A percentile compares a stretch with the other conserved stretches of the same genome.
phyloP scores from a whole-genome alignment of 352 stramenopile species.

The Halophytophthora batemanensis region DNA sequence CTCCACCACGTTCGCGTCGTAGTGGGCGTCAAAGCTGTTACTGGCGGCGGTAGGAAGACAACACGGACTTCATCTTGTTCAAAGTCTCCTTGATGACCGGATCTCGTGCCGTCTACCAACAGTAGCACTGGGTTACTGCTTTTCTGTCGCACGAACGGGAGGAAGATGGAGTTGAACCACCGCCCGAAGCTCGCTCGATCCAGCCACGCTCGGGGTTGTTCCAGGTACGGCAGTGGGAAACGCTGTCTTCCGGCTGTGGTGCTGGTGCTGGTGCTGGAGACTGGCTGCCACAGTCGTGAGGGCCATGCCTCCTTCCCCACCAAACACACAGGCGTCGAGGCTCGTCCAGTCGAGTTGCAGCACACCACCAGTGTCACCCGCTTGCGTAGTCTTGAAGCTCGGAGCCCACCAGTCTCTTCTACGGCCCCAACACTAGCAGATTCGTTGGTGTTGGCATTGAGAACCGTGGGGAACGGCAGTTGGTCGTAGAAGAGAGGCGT shows the following conservation, averaged over 20 bases:
- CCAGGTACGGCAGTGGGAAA: conserved; percentile 17
- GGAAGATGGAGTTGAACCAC: conserved; percentile 27
- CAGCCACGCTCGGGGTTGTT: conserved; percentile 26
- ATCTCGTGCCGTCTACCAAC: conserved; percentile 20
- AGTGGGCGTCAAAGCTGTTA: background rate
- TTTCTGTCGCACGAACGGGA: conserved; percentile 16
- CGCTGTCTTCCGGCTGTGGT: too few relatives aligned
- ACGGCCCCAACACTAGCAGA: too few relatives aligned
- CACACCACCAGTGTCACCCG: conserved; percentile 22
- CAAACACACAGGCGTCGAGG: conserved; percentile 17
- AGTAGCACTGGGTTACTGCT: conserved; percentile 22
- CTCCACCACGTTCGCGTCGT: conserved; percentile 6
- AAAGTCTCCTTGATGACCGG: conserved; percentile 29
- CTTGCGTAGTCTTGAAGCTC: background rate
- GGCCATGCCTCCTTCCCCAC: conserved; percentile 17
- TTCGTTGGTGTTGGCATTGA: background rate
- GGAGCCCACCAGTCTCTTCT: too few relatives aligned
- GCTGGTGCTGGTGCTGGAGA: background rate
- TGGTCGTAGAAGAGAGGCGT: conserved; percentile 24
- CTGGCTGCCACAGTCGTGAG: background rate
- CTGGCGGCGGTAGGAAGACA: conserved; percentile 16
- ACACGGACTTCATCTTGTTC: conserved; percentile 18
- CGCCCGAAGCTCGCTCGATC: conserved; percentile 21
- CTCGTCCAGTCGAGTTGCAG: conserved; percentile 23
- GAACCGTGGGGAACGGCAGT: conserved; percentile 13